phyloP scores from a whole-genome alignment of 179 eudicot species.

The Carnegiea gigantea region DNA sequence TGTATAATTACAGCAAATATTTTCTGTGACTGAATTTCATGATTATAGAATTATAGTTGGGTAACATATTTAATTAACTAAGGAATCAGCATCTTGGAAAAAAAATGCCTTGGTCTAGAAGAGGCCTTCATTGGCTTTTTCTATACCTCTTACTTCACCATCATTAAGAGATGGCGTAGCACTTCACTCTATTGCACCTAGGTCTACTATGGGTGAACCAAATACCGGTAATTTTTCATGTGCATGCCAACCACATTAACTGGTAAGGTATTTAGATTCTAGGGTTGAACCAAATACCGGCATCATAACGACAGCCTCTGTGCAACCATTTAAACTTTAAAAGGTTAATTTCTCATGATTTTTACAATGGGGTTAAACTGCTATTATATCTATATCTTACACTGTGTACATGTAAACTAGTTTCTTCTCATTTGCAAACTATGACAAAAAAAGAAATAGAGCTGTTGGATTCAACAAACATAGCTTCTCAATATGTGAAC shows the following conservation, averaged over 20 bases:
- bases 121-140: too few relatives aligned
- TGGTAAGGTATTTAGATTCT: too few relatives aligned
- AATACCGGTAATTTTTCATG: too few relatives aligned
- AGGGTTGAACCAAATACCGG: too few relatives aligned
- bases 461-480: constrained; percentile 56
- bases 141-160: too few relatives aligned
- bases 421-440: constrained; percentile 31
- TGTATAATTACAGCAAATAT: background rate
- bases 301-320: background rate
- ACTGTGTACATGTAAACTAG: background rate
- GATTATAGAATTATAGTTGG: background rate
- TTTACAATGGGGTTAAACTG: background rate
- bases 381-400: background rate
- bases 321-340: background rate
- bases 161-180: too few relatives aligned
- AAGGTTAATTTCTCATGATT: background rate
- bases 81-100: background rate
- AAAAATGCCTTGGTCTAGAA: background rate
- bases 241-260: too few relatives aligned
- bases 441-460: constrained; percentile 26
- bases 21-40: too few relatives aligned
- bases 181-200: too few relatives aligned
- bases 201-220: too few relatives aligned
- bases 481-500: constrained; percentile 43
- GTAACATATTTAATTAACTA: too few relatives aligned